These are phyloP conservation scores for Rhodamnia argentea DNA, from an alignment of 345 rosid species.

Conservation along the genomic window DNA sequence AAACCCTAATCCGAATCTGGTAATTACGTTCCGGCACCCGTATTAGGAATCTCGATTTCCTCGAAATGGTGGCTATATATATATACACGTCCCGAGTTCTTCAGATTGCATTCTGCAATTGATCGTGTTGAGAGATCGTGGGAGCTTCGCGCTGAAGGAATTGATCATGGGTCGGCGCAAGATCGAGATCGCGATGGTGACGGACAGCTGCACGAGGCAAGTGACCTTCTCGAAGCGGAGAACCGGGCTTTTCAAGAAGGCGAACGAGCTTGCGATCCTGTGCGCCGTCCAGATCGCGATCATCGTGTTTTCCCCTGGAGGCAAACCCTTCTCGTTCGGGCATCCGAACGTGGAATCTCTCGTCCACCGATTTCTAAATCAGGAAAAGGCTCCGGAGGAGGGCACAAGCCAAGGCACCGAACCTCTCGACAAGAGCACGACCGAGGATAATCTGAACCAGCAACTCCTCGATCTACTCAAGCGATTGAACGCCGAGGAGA, in stretches of 20 bases:
- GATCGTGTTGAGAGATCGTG: not conserved
- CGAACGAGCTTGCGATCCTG: slow-evolving; percentile 43
- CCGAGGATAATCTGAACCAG: not conserved
- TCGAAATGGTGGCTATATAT: not conserved
- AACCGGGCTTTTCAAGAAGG: slow-evolving; percentile 61
- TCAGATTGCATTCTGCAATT: not conserved
- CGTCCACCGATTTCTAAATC: slow-evolving; percentile 23
- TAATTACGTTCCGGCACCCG: not conserved
- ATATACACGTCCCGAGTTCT: not conserved
- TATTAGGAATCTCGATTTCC: not conserved
- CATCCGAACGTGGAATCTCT: slow-evolving; percentile 46
- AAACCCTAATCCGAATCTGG: not conserved
- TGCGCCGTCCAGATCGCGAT: slow-evolving; percentile 46
- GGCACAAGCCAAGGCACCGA: not conserved
- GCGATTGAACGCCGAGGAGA: slow-evolving; percentile 22
- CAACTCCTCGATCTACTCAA: slow-evolving; percentile 7
- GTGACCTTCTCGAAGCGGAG: slow-evolving; percentile 68
- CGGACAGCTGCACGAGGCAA: slow-evolving; percentile 43
- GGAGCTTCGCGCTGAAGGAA: not conserved
- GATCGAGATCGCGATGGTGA: slow-evolving; percentile 55
- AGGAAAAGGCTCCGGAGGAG: not conserved
- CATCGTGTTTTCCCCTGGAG: slow-evolving; percentile 63
- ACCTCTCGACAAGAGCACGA: not conserved
- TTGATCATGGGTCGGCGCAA: slow-evolving; percentile 46
- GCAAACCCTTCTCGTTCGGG: slow-evolving; percentile 61